Evolutionary conservation across 768 basidiomycete species (phyloP).

Genomic region (Clavaria fumosa): DNA sequence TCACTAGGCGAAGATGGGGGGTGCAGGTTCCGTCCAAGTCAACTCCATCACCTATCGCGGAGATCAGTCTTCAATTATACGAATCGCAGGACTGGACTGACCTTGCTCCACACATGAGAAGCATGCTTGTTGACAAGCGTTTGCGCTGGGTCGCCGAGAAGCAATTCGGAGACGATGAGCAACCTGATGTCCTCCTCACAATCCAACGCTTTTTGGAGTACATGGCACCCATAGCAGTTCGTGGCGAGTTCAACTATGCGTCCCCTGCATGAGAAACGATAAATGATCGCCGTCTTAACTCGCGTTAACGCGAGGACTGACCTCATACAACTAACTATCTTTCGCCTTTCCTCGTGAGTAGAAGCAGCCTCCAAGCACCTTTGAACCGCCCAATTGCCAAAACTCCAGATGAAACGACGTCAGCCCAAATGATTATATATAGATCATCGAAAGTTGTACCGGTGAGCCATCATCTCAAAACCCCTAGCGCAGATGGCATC

Average conservation of each 20-base stretch:
- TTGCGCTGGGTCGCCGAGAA: conserved; percentile 71
- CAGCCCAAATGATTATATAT: conserved; percentile 3
- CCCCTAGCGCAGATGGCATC: conserved; percentile 75
- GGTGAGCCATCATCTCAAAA: conserved; percentile 87
- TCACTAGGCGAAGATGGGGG: conserved; percentile 78
- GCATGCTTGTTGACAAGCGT: conserved; percentile 85
- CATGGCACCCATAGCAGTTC: conserved; percentile 83
- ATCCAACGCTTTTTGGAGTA: conserved; percentile 79
- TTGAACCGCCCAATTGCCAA: conserved; percentile 87
- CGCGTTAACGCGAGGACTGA: conserved; percentile 17
- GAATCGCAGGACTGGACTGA: conserved; percentile 14
- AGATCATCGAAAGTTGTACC: conserved; percentile 24
- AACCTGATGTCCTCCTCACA: conserved; percentile 80
- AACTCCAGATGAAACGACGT: conserved; percentile 26
- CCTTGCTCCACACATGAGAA: conserved; percentile 88
- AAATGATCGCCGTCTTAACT: conserved; percentile 4
- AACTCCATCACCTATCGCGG: conserved; percentile 67
- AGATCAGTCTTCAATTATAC: neutral
- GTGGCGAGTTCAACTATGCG: conserved; percentile 77
- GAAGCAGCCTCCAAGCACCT: conserved; percentile 72
- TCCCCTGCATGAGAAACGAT: conserved; percentile 29
- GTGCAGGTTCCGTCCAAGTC: conserved; percentile 74
- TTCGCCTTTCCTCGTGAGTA: conserved; percentile 56
- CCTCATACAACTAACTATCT: conserved; percentile 83
- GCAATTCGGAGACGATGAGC: conserved; percentile 70